Evolutionary conservation across 345 rosid species (phyloP).

Genomic region (Psidium friedrichsthalianum): DNA sequence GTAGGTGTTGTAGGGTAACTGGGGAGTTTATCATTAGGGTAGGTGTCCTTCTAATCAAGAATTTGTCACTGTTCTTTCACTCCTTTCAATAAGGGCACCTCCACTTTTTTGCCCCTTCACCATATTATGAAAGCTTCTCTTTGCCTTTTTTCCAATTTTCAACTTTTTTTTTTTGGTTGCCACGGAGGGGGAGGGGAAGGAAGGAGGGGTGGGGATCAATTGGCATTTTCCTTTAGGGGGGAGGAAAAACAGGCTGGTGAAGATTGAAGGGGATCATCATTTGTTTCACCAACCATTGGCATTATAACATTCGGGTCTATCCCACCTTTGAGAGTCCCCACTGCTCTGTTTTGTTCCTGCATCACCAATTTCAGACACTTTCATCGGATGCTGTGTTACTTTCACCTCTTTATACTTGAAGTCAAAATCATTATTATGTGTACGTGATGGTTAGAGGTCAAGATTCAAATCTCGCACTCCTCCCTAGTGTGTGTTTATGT

Average conservation of each 20-base stretch:
- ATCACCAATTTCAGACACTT: neutral
- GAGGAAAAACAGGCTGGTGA: neutral
- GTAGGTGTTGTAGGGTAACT: slow-evolving; percentile 20
- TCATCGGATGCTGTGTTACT: neutral
- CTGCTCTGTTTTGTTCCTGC: neutral
- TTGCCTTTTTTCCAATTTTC: neutral
- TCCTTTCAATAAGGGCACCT: neutral
- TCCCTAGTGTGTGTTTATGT: neutral
- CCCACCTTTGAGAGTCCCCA: neutral
- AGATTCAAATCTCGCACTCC: neutral
- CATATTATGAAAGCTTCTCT: neutral
- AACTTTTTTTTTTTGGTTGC: neutral
- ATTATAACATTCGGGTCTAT: slow-evolving; percentile 8
- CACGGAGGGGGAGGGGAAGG: too few species aligned
- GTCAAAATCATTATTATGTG: neutral
- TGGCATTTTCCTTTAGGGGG: neutral
- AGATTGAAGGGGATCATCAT: slow-evolving; percentile 13
- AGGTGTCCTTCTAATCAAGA: slow-evolving; percentile 20
- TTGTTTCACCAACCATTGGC: slow-evolving; percentile 31
- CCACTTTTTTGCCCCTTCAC: neutral
- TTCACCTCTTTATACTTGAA: neutral
- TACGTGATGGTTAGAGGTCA: neutral
- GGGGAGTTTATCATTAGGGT: slow-evolving; percentile 24
- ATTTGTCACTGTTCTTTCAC: slow-evolving; percentile 6
- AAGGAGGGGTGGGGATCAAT: neutral